phyloP scores from a whole-genome alignment of 805 yeast species.

The Schwanniomyces occidentalis region DNA sequence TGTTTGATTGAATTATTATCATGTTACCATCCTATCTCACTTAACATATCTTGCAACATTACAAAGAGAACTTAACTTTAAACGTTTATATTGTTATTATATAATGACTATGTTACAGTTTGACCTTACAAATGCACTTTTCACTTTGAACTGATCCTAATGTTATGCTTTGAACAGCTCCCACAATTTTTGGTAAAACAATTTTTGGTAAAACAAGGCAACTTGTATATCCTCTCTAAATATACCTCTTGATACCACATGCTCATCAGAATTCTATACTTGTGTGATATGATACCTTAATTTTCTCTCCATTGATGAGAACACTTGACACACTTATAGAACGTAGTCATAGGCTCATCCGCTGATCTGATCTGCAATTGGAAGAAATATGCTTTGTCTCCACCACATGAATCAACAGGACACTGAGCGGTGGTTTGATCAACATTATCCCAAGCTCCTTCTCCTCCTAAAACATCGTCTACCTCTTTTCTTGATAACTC shows the following conservation, averaged over 20 bases:
- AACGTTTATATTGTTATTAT: no score
- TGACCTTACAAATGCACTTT: no score
- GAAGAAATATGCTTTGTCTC: slow-evolving; percentile 91
- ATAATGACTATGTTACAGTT: no score
- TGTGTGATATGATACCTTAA: slow-evolving; percentile 26
- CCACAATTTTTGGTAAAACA: no score
- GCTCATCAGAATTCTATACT: no score
- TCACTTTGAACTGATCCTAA: no score
- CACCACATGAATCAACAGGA: slow-evolving; percentile 83
- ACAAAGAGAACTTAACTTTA: no score
- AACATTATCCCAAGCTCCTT: slow-evolving; percentile 98
- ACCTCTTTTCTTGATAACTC: slow-evolving; percentile 82
- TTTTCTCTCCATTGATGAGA: slow-evolving; percentile 97
- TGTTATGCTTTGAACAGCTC: no score
- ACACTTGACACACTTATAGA: slow-evolving; percentile 92
- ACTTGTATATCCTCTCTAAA: not conserved
- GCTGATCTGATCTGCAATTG: slow-evolving; percentile 97
- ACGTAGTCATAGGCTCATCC: slow-evolving; percentile 99
- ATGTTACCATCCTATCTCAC: no score
- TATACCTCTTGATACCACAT: no score
- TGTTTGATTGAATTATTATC: no score
- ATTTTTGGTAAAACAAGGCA: not conserved
- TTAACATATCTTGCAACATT: no score
- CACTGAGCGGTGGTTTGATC: slow-evolving; percentile 95
- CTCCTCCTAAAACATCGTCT: slow-evolving; percentile 95